A percentile compares a stretch with the other conserved stretches of the same genome.
Conservation (phyloP, 148 eudicot genomes). For the Rhododendron mucronatum region DNA sequence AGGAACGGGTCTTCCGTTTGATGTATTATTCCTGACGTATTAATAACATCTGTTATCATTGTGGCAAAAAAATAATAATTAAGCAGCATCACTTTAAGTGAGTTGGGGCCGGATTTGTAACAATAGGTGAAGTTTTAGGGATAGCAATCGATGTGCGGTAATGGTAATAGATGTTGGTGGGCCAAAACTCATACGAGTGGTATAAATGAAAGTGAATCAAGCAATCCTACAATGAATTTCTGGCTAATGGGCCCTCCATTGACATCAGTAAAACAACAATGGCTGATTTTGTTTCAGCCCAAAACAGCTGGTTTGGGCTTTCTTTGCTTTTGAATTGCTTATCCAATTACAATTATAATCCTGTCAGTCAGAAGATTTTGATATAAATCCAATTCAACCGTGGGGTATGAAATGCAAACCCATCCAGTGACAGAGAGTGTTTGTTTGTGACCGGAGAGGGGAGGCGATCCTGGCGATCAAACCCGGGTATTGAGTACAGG, state of each 20-base stretch:
- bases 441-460: background rate
- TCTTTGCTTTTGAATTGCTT: background rate
- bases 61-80: too few relatives aligned
- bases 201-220: background rate
- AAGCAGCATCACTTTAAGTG: background rate
- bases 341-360: background rate
- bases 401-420: background rate
- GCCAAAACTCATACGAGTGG: background rate
- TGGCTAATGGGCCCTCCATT: background rate
- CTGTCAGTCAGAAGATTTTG: background rate
- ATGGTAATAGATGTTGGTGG: background rate
- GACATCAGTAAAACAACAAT: background rate
- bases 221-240: background rate
- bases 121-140: background rate
- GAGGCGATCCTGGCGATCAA: background rate
- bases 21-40: too few relatives aligned
- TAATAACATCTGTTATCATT: too few relatives aligned
- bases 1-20: too few relatives aligned
- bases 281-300: background rate
- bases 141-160: background rate
- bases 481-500: background rate
- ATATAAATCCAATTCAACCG: background rate
- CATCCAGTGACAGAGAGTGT: background rate
- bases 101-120: background rate
- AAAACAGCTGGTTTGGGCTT: background rate